Percentiles rank a stretch among this genome's conserved stretches.
Conservation (phyloP, 2,329 filamentous ascomycete species). For the Sclerotinia sclerotiorum region DNA sequence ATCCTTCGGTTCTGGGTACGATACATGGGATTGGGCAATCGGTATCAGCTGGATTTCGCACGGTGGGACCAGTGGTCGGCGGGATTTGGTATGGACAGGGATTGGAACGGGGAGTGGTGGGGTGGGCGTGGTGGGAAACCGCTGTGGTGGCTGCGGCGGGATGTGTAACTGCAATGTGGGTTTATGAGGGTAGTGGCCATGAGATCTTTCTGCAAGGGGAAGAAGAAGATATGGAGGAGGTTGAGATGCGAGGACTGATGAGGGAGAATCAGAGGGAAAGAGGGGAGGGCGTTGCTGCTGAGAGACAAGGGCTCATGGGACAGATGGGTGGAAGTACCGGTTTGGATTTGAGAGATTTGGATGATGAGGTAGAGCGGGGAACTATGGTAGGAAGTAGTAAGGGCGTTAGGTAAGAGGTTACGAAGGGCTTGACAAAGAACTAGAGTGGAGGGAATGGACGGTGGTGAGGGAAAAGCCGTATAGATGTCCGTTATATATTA, state of each 20-base stretch:
- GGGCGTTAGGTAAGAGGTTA: background rate
- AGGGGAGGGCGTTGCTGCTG: background rate
- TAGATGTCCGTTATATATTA: background rate
- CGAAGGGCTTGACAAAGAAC: background rate
- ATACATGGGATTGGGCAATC: slow-evolving; percentile 60
- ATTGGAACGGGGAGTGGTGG: slow-evolving; percentile 53
- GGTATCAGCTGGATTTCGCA: slow-evolving; percentile 53
- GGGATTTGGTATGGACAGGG: slow-evolving; percentile 56
- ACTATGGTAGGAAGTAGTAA: slow-evolving; percentile 24
- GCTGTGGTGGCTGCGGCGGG: slow-evolving; percentile 14
- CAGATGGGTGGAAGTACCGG: background rate
- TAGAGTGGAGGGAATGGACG: background rate
- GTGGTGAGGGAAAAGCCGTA: background rate
- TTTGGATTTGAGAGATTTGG: slow-evolving; percentile 10
- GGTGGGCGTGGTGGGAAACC: slow-evolving; percentile 56
- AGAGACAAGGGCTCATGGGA: slow-evolving; percentile 8
- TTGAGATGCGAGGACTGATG: slow-evolving; percentile 17
- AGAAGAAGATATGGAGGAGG: slow-evolving; percentile 6
- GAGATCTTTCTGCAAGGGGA: slow-evolving; percentile 13
- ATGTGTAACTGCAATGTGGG: slow-evolving; percentile 16
- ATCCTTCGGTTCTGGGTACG: slow-evolving; percentile 55
- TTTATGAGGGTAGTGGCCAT: slow-evolving; percentile 22
- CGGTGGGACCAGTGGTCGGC: slow-evolving; percentile 54
- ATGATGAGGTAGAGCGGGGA: slow-evolving; percentile 38
- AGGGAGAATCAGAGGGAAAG: slow-evolving; percentile 13